Percentiles rank a stretch among this genome's conserved stretches.
Evolutionary conservation across 2,329 filamentous ascomycete genomes (phyloP).

Genomic region (Diaporthe capsici): DNA sequence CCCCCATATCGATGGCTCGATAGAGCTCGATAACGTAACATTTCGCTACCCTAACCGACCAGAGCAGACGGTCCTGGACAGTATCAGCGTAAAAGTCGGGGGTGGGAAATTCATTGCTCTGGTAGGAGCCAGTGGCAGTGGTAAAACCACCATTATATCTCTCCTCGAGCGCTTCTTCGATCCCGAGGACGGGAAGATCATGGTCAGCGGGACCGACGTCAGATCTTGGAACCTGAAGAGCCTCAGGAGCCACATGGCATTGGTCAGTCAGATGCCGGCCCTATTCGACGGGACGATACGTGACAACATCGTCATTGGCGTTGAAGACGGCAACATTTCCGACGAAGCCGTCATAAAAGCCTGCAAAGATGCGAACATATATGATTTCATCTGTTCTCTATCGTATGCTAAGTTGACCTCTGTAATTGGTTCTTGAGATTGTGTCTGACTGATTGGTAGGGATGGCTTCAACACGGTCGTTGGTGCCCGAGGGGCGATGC

Average conservation of each 20-base stretch:
- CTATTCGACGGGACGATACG: conserved; percentile 92
- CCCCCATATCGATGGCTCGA: conserved; percentile 69
- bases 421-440: not conserved
- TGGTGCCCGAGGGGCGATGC: conserved; percentile 86
- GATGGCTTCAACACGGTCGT: conserved; percentile 90
- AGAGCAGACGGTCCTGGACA: conserved; percentile 91
- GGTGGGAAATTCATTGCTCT: conserved; percentile 89
- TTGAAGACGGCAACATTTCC: conserved; percentile 70
- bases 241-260: conserved; percentile 85
- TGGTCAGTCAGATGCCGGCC: conserved; percentile 95
- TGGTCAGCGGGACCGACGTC: conserved; percentile 88
- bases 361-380: conserved; percentile 92
- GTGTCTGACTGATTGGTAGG: not conserved
- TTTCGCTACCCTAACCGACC: conserved; percentile 94
- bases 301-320: conserved; percentile 90
- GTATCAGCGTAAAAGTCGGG: conserved; percentile 80
- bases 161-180: conserved; percentile 96
- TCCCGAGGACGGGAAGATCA: conserved; percentile 83
- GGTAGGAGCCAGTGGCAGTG: conserved; percentile 92
- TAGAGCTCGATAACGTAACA: conserved; percentile 93
- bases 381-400: conserved; percentile 89
- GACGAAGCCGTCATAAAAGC: conserved; percentile 83
- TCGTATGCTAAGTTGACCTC: conserved; percentile 56
- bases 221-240: conserved; percentile 85
- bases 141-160: conserved; percentile 94